Base-by-base conservation (phyloP, 1,284 basidiomycete species). In the Cerioporus squamosus region DNA sequence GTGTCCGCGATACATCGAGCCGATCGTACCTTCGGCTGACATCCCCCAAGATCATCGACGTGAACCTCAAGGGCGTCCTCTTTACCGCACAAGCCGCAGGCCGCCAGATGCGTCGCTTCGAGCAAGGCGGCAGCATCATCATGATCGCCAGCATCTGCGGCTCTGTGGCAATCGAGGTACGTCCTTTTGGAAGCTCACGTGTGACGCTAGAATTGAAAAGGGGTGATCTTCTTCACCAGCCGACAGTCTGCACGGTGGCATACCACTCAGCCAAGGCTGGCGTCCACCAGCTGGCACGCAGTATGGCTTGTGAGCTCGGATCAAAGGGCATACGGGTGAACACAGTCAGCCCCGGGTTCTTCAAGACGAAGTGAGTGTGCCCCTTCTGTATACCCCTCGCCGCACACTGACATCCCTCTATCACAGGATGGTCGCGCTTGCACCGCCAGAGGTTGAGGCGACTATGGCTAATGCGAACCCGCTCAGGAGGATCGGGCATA, bases 141-240 rank as follows among this genome's bases (percentile, higher is more conserved):
- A 74, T 93, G 60, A 88, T 94, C 63, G 93, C 90, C 17, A 93
- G 90, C 55, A 93, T 95, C 90, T 90, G 88, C 39, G 93, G 91
- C 18, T 86, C 85, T 49, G 86, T 94, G 63, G 90, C 91, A 53
- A 94, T 94, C 76, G 83, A 76, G 73, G 91, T 36, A 5, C 33
- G 33, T 14, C 5, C 5, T 36, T 36, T n/a, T 29, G 8, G 7
- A 7, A 9, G 10, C 29, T 29, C 29, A 29, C n/a, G n/a, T n/a
- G 29, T 29, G 29, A 7, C 29, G 29, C 29, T 10, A 9, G 29
- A 9, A 4, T 29, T 29, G 29, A 29, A 9, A 89, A 12, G 15
- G 12, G 14, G 33, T 17, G 15, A 14, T 36, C 7, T 10, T 29
- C 2, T 7, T 10, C 10, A 36, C 15, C 33, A 36, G 33, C 33